Base-by-base conservation (phyloP, 345 rosid genomes). In the Crucihimalaya himalaica region DNA sequence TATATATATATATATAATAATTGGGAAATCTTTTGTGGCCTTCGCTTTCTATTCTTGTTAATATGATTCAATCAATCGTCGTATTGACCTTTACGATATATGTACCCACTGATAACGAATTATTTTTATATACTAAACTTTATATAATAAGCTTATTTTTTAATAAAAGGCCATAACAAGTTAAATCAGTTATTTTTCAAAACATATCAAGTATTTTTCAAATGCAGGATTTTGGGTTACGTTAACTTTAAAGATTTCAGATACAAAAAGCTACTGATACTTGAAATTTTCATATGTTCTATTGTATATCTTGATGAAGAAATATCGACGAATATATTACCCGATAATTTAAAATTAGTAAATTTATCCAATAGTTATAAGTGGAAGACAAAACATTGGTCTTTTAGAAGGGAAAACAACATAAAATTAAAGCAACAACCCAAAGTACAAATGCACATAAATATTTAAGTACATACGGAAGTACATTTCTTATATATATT, bases 401-500 rank as follows among this genome's bases (percentile, higher is more conserved):
- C 32, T 12, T 27, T 62, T 62, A 39, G 34, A 62, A 72, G 45
- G 62, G 27, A 8, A 60, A 28, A 72, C 53, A 71, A 39, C 62
- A 51, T 51, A 31, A 62, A 61, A n/a, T n/a, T n/a, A n/a, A 69
- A 59, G 46, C 59, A 70, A 70, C 37, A 47, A 70, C 5, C 32
- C 19, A 28, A 46, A 50, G 27, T 45, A 15, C 6, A 42, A 57
- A 32, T 57, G 25, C 58, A 59, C 15, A 23, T n/a, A 10, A 32
- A 23, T 23, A 70, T 35, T 3, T 16, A 39, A 60, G 39, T 60
- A 70, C 48, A 59, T 20, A 23, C 59, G 58, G 28, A 60, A 34
- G 2, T 59, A 61, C 21, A 39, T 51, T 37, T 61, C 21, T 20
- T 61, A 55, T 60, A 48, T 28, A 51, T 9, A n/a, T n/a, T n/a